Evolutionary conservation across 2,329 filamentous ascomycete genomes (phyloP), one percentile per base, ranked within the genome.

Genomic region (Aspergillus costaricaensis): DNA sequence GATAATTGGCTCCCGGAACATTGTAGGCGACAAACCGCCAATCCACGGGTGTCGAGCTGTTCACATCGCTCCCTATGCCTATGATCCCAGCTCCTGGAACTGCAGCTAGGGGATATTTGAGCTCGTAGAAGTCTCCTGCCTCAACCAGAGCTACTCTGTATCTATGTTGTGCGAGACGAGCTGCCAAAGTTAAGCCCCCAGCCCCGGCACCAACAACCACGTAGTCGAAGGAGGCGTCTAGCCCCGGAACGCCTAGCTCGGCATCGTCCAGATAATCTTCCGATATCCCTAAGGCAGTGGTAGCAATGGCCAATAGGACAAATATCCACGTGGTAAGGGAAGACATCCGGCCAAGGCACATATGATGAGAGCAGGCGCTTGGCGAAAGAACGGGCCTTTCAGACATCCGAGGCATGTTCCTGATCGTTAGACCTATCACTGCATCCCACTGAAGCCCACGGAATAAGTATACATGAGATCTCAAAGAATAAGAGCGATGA

Each of bases 21-120:
- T 3, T 80, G 65, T 66, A 76, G 78, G 68, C 79, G 78, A 50
- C 77, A 78, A 41, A 82, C 79, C 44, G 83, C 80, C 66, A 79
- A 72, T 58, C 85, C 80, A 54, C 81, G 72, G 75, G 85, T 80
- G 70, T 86, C 17, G 60, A 60, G 0, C 59, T 62, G 2, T 59
- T 56, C 5, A 64, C 53, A 54, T 64, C 59, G 4, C 68, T 63
- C 12, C 71, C 70, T 17, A 67, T 62, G 1, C 68, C 68, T 19
- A 72, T 39, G 32, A 56, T 63, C 7, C 58, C 67, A 15, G 67
- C 62, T 1, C 62, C 68, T 1, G 67, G 69, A n/a, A 87, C 82
- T 38, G 82, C 83, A 8, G 75, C 73, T 1, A 82, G 77, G 0
- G 84, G 85, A 4, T 83, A 86, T 4, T 76, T 81, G 66, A 86